Evolutionary conservation across 805 yeast species (phyloP), one percentile per base, ranked within the genome.

Genomic region (Nakazawaea ernobii): DNA sequence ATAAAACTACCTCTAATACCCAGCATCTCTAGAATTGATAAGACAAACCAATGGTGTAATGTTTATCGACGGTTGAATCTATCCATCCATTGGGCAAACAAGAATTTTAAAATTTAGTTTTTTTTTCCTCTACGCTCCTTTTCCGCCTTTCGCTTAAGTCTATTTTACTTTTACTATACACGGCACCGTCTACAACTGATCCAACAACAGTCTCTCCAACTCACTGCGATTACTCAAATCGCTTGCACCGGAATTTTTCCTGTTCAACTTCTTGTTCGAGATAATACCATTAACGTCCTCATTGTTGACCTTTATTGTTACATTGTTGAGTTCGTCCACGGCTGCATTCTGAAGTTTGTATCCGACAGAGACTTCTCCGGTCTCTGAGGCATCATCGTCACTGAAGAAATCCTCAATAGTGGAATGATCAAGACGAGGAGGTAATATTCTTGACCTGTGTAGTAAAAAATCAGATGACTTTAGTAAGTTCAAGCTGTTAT

Each of bases 141-240:
- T 30, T 30, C 13, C n/a, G 10, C 32, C n/a, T 30, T 30, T 30
- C n/a, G n/a, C n/a, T 30, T 9, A 30, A 13, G 10, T 9, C 32
- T 30, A 10, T 30, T 30, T 30, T 6, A 10, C n/a, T 30, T 13
- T 30, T 30, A 30, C 13, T 30, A 20, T 20, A 20, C 24, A 20
- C 24, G 24, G 24, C 24, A 3, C 24, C 24, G 3, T 20, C 13
- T 29, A 43, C 24, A 43, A 37, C 30, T 36, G 14, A 27, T 44
- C 49, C 14, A 46, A 15, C 8, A 46, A 29, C 45, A 46, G 45
- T 24, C 30, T 39, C 32, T 46, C 49, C 26, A 46, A 36, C 27
- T 46, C 49, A 29, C 45, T 40, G 17, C 49, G 40, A 15, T 46
- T 46, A n/a, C 45, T 46, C 27, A 46, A 40, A 13, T 39, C 48